Base-by-base conservation (phyloP, 2,329 filamentous ascomycete species). In the Didymella pomorum region DNA sequence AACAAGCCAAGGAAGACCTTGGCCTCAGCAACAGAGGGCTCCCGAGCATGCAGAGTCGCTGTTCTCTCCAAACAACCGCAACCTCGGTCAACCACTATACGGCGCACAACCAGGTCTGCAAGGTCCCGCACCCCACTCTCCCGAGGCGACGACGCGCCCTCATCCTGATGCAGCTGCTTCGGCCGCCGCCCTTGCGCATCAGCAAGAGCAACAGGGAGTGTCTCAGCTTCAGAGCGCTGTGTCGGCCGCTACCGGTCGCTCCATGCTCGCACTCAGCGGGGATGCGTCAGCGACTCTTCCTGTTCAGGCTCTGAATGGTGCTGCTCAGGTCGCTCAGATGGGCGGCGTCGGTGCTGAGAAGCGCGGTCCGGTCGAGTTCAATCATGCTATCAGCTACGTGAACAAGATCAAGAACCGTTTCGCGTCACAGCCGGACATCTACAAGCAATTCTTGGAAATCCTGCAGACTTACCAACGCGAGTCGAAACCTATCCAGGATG, bases 361-460 rank as follows among this genome's bases (percentile, higher is more conserved):
- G 73, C 87, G 93, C 55, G 94, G 93, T 0, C 95, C 95, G 1
- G 95, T 99, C 18, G 95, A 99, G 74, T 99, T 99, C 78, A 99
- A 99, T 75, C 95, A 99, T 79, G 95, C 95, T 0, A 99, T 99
- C 64, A 98, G 93, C 76, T 99, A 99, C 72, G 95, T 99, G 53
- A 99, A 99, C 76, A 99, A 99, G 80, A 99, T 43, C 71, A 99
- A 99, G 92, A 99, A 98, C 75, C 94, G 95, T 43, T 99, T 98
- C 79, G 90, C 96, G 69, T 89, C 93, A 71, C 93, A 96, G 65
- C 95, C 95, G 7, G 95, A 99, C 76, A 98, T 99, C 62, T 99
- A 99, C 82, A 99, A 99, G 78, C 94, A 99, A 74, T 99, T 99
- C 73, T 84, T 99, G 28, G 95, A 99, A 76, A 99, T 99, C 47